Evolutionary conservation across 1,139 yeast genomes (phyloP), one percentile per base, ranked within the genome.

Genomic region (Hyphopichia fennica): DNA sequence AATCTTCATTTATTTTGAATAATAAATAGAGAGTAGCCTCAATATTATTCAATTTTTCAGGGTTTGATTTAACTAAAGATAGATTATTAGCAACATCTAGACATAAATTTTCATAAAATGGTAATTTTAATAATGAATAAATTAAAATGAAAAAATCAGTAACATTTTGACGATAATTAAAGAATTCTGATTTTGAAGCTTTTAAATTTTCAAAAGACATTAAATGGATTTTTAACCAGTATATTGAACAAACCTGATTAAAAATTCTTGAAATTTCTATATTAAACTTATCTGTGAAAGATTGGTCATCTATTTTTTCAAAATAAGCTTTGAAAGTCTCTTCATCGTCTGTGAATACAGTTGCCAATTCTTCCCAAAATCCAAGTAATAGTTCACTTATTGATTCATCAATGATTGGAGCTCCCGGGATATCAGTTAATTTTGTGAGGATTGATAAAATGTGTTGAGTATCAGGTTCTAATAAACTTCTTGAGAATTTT

Each of bases 361-460:
- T 95, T 9, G 84, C 81, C 41, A 86, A 70, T 44, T 82, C 84
- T 41, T 79, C 78, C 98, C 98, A 93, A 56, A 90, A 88, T 41
- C 82, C 82, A 4, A 87, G 69, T 50, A 89, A 70, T 43, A 82
- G 84, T 35, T 75, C 79, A 14, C 95, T 84, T 11, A 87, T 66
- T 14, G 65, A 65, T 57, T 91, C 96, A 22, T 88, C 91, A 0
- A 71, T 63, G 1, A 84, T 72, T 0, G 96, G 87, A 4, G 64
- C 53, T 1, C 85, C 82, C 0, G 84, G 83, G 39, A 77, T 74
- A 41, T 75, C 72, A 0, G 95, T 80, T 39, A 90, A 61, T 33
- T 69, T 70, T 20, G 85, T 49, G 11, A 87, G 60, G n/a, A 78
- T 67, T 13, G 73, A 67, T 14, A 84, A 58, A 34, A 78, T 72